Conservation (phyloP, 495 filamentous ascomycete species). For the Hypoxylon rickii region DNA sequence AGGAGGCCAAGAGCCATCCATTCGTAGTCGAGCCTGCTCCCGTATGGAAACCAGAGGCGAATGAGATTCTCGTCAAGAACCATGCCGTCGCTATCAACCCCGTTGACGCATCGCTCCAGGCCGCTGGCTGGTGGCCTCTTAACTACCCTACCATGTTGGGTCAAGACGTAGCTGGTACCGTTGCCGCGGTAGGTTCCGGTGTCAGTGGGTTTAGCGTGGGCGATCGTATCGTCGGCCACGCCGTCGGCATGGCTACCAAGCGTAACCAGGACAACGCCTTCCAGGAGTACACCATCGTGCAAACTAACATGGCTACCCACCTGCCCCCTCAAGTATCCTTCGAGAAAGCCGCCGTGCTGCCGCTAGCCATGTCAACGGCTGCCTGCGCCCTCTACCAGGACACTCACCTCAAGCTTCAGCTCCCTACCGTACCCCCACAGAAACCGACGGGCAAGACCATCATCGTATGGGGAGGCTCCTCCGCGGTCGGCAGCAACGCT, state of each 20-base stretch:
- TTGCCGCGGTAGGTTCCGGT: conserved; percentile 48
- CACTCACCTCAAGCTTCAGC: conserved; percentile 41
- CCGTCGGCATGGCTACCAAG: conserved; percentile 28
- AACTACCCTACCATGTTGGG: conserved; percentile 58
- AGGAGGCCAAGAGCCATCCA: conserved; percentile 23
- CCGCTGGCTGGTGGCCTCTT: conserved; percentile 31
- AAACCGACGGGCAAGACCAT: conserved; percentile 47
- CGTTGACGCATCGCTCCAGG: conserved; percentile 53
- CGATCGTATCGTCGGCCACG: conserved; percentile 46
- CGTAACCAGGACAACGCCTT: conserved; percentile 35
- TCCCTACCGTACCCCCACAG: conserved; percentile 29
- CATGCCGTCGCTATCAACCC: conserved; percentile 50
- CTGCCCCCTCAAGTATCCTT: conserved; percentile 51
- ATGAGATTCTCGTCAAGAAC: conserved; percentile 47
- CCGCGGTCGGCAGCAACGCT: conserved; percentile 61
- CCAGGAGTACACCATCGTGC: conserved; percentile 46
- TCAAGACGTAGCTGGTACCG: conserved; percentile 55
- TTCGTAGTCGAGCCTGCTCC: conserved; percentile 41
- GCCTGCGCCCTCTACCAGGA: conserved; percentile 50
- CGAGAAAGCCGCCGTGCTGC: conserved; percentile 51
- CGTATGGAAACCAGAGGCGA: conserved; percentile 35
- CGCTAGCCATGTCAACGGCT: conserved; percentile 54
- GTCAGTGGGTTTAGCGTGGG: conserved; percentile 51
- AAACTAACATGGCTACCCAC: conserved; percentile 28
- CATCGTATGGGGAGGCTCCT: conserved; percentile 65